Base-by-base conservation (phyloP, 2,329 filamentous ascomycete genomes). In the Colletotrichum musicola region DNA sequence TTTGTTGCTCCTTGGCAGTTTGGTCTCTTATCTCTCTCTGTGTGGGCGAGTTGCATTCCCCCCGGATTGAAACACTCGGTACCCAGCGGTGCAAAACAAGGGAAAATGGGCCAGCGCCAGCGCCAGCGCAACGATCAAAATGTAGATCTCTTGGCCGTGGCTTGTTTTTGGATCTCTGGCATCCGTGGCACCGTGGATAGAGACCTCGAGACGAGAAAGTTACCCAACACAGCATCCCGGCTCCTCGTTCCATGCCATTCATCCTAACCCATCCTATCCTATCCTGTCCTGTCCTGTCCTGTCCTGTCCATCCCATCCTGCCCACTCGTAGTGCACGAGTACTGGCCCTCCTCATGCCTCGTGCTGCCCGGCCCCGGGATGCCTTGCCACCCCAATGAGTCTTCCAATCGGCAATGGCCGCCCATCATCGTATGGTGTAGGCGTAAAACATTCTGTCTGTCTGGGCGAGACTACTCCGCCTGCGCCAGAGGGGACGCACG, bases 51-150 rank as follows among this genome's bases (percentile, higher is more conserved):
- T 56, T 49, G 55, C 62, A 65, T 65, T 60, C 25, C 25, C 55
- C 46, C 44, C 16, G 27, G 20, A 64, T 51, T 60, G 65, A 68
- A 64, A 68, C 65, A 55, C 65, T 57, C 30, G 65, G 62, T 68
- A 59, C 49, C 62, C 61, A 68, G 62, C 49, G 6, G 47, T 64
- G 65, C 61, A 56, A 64, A 68, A 56, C 65, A 68, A 20, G 9
- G 20, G 16, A 16, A 35, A 14, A 35, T 13, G 22, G 18, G 16
- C 38, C 30, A 30, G 46, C 35, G 25, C 49, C 40, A 50, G 62
- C 49, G 25, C 49, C 40, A 51, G 62, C 49, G 25, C 40, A 56
- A 42, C 59, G 49, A 68, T 46, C 55, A 56, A 64, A 60, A 68
- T 55, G 50, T 46, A 65, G 65, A 65, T 60, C 49, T 64, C 65